phyloP scores from a whole-genome alignment of 2,329 filamentous ascomycete genomes.

The Verticillium nonalfalfae region DNA sequence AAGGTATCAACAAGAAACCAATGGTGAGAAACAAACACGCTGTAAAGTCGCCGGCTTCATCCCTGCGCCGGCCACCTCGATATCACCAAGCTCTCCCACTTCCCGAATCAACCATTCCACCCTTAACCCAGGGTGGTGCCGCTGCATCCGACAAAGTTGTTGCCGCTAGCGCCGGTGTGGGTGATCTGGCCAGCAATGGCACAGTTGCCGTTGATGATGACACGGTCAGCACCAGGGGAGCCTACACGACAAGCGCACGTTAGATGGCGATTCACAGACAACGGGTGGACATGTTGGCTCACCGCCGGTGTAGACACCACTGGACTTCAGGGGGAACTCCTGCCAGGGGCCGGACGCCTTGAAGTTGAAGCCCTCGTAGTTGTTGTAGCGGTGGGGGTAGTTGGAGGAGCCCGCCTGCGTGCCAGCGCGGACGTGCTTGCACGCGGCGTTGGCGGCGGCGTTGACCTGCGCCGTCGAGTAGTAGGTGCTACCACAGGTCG shows the following conservation, averaged over 20 bases:
- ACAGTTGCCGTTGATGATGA: constrained; percentile 51
- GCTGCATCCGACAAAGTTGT: constrained; percentile 59
- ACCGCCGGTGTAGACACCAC: constrained; percentile 53
- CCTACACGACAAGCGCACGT: constrained; percentile 27
- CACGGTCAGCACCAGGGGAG: constrained; percentile 59
- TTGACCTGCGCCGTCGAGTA: constrained; percentile 45
- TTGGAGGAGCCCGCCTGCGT: constrained; percentile 23
- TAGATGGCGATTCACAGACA: not conserved
- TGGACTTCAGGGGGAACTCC: constrained; percentile 55
- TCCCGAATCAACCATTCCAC: not conserved
- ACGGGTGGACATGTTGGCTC: not conserved
- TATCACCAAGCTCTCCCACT: not conserved
- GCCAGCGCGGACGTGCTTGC: constrained; percentile 38
- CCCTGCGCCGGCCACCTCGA: not conserved
- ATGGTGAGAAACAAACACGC: not conserved
- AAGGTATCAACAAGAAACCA: not conserved
- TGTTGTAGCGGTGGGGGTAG: constrained; percentile 57
- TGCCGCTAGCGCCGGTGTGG: constrained; percentile 63
- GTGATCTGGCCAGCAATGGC: constrained; percentile 59
- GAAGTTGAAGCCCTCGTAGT: constrained; percentile 59
- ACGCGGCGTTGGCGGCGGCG: constrained; percentile 44
- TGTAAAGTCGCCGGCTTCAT: not conserved
- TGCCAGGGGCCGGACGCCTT: constrained; percentile 50
- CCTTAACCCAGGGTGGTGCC: not conserved
- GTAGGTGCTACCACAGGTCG: constrained; percentile 44